Conservation (phyloP, 2,329 filamentous ascomycete genomes). For the Talaromyces sp. region DNA sequence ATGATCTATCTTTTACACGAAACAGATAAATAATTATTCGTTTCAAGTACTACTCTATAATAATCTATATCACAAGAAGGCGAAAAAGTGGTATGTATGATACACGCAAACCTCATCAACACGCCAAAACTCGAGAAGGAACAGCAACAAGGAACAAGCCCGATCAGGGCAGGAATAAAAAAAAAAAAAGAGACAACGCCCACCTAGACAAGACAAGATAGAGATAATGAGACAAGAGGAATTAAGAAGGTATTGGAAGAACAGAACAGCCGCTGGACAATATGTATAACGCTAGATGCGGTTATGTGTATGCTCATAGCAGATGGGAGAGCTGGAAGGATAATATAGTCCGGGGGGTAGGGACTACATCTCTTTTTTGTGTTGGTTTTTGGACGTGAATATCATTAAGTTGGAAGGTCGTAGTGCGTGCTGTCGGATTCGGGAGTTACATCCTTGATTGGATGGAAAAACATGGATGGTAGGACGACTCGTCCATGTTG, state of each 20-base stretch:
- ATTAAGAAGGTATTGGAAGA: constrained; percentile 4
- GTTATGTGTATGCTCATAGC: constrained; percentile 3
- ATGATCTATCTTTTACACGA: no score
- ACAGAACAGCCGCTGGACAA: constrained; percentile 7
- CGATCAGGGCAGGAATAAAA: not conserved
- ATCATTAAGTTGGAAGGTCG: constrained; percentile 13
- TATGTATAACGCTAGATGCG: constrained; percentile 13
- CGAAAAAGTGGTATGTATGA: constrained; percentile 12
- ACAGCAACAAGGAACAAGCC: not conserved
- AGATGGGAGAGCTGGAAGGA: constrained; percentile 1
- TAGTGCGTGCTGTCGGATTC: constrained; percentile 17
- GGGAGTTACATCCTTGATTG: constrained; percentile 24
- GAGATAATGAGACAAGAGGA: not conserved
- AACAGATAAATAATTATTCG: not conserved
- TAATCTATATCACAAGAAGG: constrained; percentile 14
- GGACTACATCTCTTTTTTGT: not conserved
- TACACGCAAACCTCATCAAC: constrained; percentile 11
- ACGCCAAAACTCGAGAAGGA: not conserved
- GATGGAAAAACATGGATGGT: constrained; percentile 27
- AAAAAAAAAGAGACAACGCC: constrained; percentile 1
- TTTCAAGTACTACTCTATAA: not conserved
- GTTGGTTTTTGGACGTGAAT: not conserved
- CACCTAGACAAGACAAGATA: constrained; percentile 1
- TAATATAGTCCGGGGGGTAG: not conserved
- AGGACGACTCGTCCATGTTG: constrained; percentile 21